Percentiles rank a stretch among this genome's conserved stretches.
phyloP scores from a whole-genome alignment of 2,329 filamentous ascomycete genomes.

The Verticillium klebahnii region DNA sequence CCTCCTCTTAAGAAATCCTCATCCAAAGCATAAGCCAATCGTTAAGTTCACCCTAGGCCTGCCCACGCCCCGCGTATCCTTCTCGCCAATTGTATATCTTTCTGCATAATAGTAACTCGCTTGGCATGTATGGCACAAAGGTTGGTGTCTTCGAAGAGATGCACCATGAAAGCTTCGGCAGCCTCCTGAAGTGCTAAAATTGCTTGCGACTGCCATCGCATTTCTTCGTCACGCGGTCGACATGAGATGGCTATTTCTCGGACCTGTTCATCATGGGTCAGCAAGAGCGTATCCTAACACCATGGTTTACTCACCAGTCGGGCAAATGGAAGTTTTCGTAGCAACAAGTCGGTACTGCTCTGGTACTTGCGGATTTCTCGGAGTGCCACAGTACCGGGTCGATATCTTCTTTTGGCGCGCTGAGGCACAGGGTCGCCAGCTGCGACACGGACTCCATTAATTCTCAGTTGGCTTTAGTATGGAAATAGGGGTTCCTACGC shows the following conservation, averaged over 20 bases:
- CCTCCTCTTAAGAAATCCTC: background rate
- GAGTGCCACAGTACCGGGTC: conserved; percentile 78
- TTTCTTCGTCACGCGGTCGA: conserved; percentile 59
- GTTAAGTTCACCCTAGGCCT: conserved; percentile 48
- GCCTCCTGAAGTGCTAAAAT: conserved; percentile 92
- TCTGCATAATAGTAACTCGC: conserved; percentile 95
- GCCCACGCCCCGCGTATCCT: conserved; percentile 76
- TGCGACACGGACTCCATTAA: conserved; percentile 24
- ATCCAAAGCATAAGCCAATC: background rate
- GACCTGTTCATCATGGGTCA: conserved; percentile 35
- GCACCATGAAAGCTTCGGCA: conserved; percentile 91
- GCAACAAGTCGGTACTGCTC: conserved; percentile 79
- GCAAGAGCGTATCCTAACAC: background rate
- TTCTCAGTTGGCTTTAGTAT: background rate
- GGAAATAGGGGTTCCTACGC: conserved; percentile 23
- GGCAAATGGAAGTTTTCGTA: conserved; percentile 76
- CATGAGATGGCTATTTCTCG: conserved; percentile 69
- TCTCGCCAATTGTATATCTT: conserved; percentile 90
- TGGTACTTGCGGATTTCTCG: conserved; percentile 91
- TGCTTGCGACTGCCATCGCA: conserved; percentile 95
- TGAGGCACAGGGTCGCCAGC: conserved; percentile 70
- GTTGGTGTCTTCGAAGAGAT: conserved; percentile 95
- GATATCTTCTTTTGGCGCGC: conserved; percentile 59
- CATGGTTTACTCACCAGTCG: conserved; percentile 52
- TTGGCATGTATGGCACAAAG: conserved; percentile 96